phyloP scores from a whole-genome alignment of 306 rosid species.

The Pueraria montana region DNA sequence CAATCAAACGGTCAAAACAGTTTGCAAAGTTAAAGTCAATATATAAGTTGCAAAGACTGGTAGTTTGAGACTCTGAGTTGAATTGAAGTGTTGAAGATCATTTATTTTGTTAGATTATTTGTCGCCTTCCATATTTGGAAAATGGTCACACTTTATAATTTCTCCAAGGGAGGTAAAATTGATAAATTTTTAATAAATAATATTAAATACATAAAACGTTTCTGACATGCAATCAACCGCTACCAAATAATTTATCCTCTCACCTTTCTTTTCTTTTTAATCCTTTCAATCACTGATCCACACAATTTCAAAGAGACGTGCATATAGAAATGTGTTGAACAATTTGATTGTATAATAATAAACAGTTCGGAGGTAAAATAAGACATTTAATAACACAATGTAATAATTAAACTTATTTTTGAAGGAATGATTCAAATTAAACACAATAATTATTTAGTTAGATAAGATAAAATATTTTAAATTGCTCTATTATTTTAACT shows the following conservation, averaged over 20 bases:
- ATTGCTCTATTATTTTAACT: too few species aligned
- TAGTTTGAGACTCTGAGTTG: conserved; percentile 44
- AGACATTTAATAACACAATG: too few species aligned
- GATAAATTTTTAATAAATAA: background rate
- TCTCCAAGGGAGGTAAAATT: background rate
- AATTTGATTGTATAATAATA: too few species aligned
- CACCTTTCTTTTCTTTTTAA: too few species aligned
- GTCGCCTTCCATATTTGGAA: conserved; percentile 9
- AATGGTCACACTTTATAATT: background rate
- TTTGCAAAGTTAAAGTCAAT: conserved; percentile 2
- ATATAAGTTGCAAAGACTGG: conserved; percentile 50
- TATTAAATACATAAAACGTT: background rate
- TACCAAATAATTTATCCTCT: background rate
- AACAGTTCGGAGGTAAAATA: too few species aligned
- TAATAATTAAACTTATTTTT: too few species aligned
- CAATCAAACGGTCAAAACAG: conserved; percentile 22
- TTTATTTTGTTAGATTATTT: background rate
- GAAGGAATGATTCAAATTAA: too few species aligned
- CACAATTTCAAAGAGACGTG: too few species aligned
- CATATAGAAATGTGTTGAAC: too few species aligned
- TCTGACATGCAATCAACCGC: background rate
- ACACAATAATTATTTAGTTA: too few species aligned
- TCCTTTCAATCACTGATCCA: too few species aligned
- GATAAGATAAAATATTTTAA: too few species aligned
- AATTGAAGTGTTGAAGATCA: background rate